Conservation (phyloP, 176 grass and related monocot genomes). For the Carex parvula region DNA sequence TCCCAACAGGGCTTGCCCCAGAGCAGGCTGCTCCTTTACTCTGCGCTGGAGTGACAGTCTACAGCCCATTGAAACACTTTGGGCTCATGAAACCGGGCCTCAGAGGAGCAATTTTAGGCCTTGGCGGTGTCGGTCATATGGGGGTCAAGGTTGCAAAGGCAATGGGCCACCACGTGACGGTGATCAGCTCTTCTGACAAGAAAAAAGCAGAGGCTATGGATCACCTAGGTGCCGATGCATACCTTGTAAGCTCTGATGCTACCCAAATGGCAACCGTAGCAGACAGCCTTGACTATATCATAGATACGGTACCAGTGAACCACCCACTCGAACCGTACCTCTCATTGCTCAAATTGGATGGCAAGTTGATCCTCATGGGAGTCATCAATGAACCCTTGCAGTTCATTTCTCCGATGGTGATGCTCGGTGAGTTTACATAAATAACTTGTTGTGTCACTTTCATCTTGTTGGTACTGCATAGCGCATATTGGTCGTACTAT, state of each 20-base stretch:
- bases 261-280: slow-evolving; percentile 43
- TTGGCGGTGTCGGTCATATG: slow-evolving; percentile 96
- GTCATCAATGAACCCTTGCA: slow-evolving; percentile 82
- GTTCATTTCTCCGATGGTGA: slow-evolving; percentile 74
- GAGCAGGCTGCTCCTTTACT: slow-evolving; percentile 91
- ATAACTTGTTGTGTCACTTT: neutral
- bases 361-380: slow-evolving; percentile 70
- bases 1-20: slow-evolving; percentile 52
- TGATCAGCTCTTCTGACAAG: slow-evolving; percentile 81
- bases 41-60: slow-evolving; percentile 86
- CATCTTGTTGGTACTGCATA: neutral
- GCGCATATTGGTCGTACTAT: no score
- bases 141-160: slow-evolving; percentile 89
- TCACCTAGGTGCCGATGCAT: slow-evolving; percentile 83
- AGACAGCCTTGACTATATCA: slow-evolving; percentile 86
- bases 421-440: slow-evolving; percentile 44
- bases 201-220: slow-evolving; percentile 80
- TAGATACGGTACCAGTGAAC: slow-evolving; percentile 78
- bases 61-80: slow-evolving; percentile 94
- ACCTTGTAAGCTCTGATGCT: slow-evolving; percentile 70
- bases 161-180: slow-evolving; percentile 90
- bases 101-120: slow-evolving; percentile 63
- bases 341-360: slow-evolving; percentile 68
- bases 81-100: slow-evolving; percentile 54
- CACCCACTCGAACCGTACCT: slow-evolving; percentile 89